Evolutionary conservation across 1,284 basidiomycete genomes (phyloP), one percentile per base, ranked within the genome.

Genomic region (Leucoagaricus sp.): DNA sequence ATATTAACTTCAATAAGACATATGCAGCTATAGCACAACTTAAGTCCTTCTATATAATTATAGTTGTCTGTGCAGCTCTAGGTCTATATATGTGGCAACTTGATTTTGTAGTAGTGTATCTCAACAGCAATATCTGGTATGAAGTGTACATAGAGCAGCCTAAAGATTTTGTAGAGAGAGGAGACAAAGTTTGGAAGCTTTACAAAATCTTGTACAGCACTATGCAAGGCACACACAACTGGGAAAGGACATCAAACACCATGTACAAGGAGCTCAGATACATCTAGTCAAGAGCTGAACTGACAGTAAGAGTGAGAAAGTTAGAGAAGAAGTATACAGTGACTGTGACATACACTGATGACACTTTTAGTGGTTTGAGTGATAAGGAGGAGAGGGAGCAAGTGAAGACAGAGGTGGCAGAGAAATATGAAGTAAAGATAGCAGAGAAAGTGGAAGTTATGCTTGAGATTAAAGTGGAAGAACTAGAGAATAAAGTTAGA

Each of bases 11-110:
- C 31, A n/a, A 49, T 9, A 44, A 49, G 4, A 23, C 49, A 0
- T 58, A 54, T 36, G 44, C 52, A 4, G 40, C 59, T 4, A 48
- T 55, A 28, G 52, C 49, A 1, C 13, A 49, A 19, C 45, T 50
- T 1, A 40, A 57, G 21, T 46, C 40, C 3, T 47, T 60, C 3
- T 31, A 64, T 42, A 50, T 19, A 67, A 76, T 58, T 75, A 58
- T 74, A 10, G 67, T 70, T 0, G 50, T 74, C 6, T 67, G 69
- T 15, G 68, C 67, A 0, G 49, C 64, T 1, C 45, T n/a, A 36
- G 70, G 19, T 61, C 71, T 38, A 69, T 67, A 60, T 57, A 70
- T 15, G 58, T 78, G 12, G 59, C 69, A n/a, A 69, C 2, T n/a
- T n/a, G n/a, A n/a, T n/a, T n/a, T n/a, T n/a, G n/a, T n/a, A n/a